A percentile compares a stretch with the other conserved stretches of the same genome.
Evolutionary conservation across 2,329 filamentous ascomycete genomes (phyloP).

Genomic region (Phyllosticta capitalensis): DNA sequence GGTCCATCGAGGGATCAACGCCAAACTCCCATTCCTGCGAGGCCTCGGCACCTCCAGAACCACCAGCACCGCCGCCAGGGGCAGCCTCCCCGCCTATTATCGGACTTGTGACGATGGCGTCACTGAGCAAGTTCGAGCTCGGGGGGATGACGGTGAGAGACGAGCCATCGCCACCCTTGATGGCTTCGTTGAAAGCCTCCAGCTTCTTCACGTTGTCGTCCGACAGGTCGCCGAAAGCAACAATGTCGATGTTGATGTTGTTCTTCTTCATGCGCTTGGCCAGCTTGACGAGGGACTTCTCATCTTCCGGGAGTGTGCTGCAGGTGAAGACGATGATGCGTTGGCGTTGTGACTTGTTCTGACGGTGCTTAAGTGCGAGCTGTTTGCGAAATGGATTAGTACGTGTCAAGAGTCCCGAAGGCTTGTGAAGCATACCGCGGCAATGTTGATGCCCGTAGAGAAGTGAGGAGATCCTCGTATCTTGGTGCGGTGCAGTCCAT

Average conservation of each 20-base stretch:
- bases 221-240: slow-evolving; percentile 88
- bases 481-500: slow-evolving; percentile 87
- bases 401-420: not conserved
- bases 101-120: slow-evolving; percentile 79
- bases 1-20: slow-evolving; percentile 84
- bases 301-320: slow-evolving; percentile 80
- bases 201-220: slow-evolving; percentile 85
- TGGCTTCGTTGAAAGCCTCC: slow-evolving; percentile 82
- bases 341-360: slow-evolving; percentile 94
- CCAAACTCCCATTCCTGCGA: slow-evolving; percentile 71
- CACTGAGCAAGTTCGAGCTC: slow-evolving; percentile 82
- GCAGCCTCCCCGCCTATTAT: slow-evolving; percentile 79
- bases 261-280: slow-evolving; percentile 99
- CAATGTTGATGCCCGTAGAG: slow-evolving; percentile 89
- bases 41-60: slow-evolving; percentile 37
- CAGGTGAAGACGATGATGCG: slow-evolving; percentile 96
- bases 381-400: slow-evolving; percentile 28
- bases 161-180: slow-evolving; percentile 85
- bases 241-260: slow-evolving; percentile 85
- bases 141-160: slow-evolving; percentile 85
- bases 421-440: slow-evolving; percentile 55
- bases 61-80: slow-evolving; percentile 46
- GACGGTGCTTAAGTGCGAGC: slow-evolving; percentile 94
- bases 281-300: slow-evolving; percentile 78
- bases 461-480: slow-evolving; percentile 84